A percentile compares a stretch with the other conserved stretches of the same genome.
These are phyloP conservation scores for Colletotrichum kahawae DNA, from an alignment of 2,329 filamentous ascomycete genomes.

Conservation along the genomic window DNA sequence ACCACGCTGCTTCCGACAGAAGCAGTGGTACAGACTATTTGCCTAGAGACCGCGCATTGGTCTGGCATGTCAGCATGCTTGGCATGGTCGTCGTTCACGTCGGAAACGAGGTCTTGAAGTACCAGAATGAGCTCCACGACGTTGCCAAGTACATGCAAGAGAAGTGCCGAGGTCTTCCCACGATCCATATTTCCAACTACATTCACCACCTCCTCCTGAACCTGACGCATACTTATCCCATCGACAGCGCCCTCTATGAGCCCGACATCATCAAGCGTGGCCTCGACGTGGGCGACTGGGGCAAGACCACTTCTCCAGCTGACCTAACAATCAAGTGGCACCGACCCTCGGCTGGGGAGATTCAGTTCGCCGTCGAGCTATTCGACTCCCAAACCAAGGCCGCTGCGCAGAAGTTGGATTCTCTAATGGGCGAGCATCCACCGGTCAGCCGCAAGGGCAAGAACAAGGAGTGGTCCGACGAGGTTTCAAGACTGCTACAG, in stretches of 20 bases:
- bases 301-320: conserved; percentile 73
- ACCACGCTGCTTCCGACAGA: conserved; percentile 91
- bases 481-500: conserved; percentile 88
- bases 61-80: conserved; percentile 97
- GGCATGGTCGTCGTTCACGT: conserved; percentile 99
- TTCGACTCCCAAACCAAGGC: conserved; percentile 84
- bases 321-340: conserved; percentile 92
- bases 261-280: conserved; percentile 74
- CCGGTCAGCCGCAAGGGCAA: conserved; percentile 90
- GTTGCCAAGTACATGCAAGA: conserved; percentile 97
- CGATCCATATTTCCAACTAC: conserved; percentile 96
- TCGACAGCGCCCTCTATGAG: conserved; percentile 89
- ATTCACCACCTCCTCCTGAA: conserved; percentile 96
- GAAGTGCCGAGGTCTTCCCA: conserved; percentile 90
- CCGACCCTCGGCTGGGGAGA: conserved; percentile 77
- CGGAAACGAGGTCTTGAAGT: conserved; percentile 85
- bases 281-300: conserved; percentile 83
- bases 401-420: conserved; percentile 75
- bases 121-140: conserved; percentile 86
- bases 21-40: conserved; percentile 94
- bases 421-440: conserved; percentile 81
- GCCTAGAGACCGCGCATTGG: conserved; percentile 87
- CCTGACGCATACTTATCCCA: conserved; percentile 90
- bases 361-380: conserved; percentile 87
- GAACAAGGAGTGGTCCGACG: conserved; percentile 98